A percentile compares a stretch with the other conserved stretches of the same genome.
phyloP scores from a whole-genome alignment of 768 basidiomycete genomes.

The Candolleomyces efflorescens region DNA sequence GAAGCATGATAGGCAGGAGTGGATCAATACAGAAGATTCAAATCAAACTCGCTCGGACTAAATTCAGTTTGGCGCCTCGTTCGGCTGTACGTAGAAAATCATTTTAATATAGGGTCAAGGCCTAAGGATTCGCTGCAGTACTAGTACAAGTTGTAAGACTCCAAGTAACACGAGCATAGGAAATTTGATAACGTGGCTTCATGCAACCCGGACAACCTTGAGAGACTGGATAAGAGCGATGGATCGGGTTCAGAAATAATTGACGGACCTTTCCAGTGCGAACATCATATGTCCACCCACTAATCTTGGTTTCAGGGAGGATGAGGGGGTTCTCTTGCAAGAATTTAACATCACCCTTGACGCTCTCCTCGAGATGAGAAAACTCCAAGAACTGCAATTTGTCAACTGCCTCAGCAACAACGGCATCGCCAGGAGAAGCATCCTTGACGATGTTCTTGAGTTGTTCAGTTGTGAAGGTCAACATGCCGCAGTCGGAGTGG shows the following conservation, averaged over 20 bases:
- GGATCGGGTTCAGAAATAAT: background rate
- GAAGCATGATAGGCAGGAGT: too few relatives aligned
- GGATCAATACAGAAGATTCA: too few relatives aligned
- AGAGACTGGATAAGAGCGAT: slow-evolving; percentile 1
- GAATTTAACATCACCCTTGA: slow-evolving; percentile 55
- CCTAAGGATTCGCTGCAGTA: too few relatives aligned
- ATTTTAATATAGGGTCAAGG: too few relatives aligned
- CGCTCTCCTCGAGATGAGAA: slow-evolving; percentile 43
- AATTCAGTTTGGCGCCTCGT: too few relatives aligned
- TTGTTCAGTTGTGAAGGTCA: slow-evolving; percentile 50
- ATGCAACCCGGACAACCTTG: background rate
- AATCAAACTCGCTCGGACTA: too few relatives aligned
- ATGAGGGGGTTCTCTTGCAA: slow-evolving; percentile 55
- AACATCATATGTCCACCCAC: slow-evolving; percentile 68
- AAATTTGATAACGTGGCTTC: too few relatives aligned
- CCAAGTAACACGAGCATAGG: too few relatives aligned
- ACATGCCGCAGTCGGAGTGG: slow-evolving; percentile 74
- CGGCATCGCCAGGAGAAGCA: slow-evolving; percentile 30
- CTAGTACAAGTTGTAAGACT: too few relatives aligned
- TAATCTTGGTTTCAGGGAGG: slow-evolving; percentile 47
- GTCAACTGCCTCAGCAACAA: slow-evolving; percentile 28
- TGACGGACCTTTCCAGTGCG: slow-evolving; percentile 51
- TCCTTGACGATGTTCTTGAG: slow-evolving; percentile 49
- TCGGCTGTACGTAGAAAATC: too few relatives aligned
- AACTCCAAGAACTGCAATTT: slow-evolving; percentile 56